These are phyloP conservation scores for Hippophae rhamnoides DNA, from an alignment of 306 rosid genomes.

Conservation along the genomic window DNA sequence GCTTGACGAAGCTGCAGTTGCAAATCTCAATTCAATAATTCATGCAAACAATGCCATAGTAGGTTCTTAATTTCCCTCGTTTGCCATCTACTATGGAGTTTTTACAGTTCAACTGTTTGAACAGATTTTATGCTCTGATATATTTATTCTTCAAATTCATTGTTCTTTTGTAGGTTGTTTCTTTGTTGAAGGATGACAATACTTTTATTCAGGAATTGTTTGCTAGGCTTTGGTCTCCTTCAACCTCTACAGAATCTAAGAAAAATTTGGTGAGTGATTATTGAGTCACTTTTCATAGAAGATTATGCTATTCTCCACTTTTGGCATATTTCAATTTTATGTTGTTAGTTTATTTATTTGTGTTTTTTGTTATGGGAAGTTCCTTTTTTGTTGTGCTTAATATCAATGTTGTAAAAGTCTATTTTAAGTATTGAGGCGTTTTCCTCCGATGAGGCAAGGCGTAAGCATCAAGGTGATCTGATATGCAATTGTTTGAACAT, in stretches of 20 bases:
- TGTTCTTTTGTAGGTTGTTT: slow-evolving; percentile 57
- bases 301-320: too few species aligned
- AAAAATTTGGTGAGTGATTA: slow-evolving; percentile 65
- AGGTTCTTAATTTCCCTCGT: slow-evolving; percentile 29
- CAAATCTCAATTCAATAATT: slow-evolving; percentile 77
- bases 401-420: too few species aligned
- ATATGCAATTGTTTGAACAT: too few species aligned
- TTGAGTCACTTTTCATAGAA: background rate
- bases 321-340: too few species aligned
- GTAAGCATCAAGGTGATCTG: too few species aligned
- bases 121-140: background rate
- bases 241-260: slow-evolving; percentile 67
- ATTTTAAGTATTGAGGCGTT: too few species aligned
- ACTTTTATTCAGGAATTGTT: slow-evolving; percentile 91
- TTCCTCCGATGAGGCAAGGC: too few species aligned
- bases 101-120: slow-evolving; percentile 2
- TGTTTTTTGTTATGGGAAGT: too few species aligned
- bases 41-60: slow-evolving; percentile 78
- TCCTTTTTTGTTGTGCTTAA: too few species aligned
- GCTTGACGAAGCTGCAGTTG: slow-evolving; percentile 69
- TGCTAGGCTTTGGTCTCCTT: slow-evolving; percentile 58
- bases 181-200: slow-evolving; percentile 76
- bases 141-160: slow-evolving; percentile 16
- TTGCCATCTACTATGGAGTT: too few species aligned
- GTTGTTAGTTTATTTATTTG: too few species aligned